Percentiles rank a stretch among this genome's conserved stretches.
phyloP scores from a whole-genome alignment of 2,329 filamentous ascomycete genomes.

The Verticillium isaacii region DNA sequence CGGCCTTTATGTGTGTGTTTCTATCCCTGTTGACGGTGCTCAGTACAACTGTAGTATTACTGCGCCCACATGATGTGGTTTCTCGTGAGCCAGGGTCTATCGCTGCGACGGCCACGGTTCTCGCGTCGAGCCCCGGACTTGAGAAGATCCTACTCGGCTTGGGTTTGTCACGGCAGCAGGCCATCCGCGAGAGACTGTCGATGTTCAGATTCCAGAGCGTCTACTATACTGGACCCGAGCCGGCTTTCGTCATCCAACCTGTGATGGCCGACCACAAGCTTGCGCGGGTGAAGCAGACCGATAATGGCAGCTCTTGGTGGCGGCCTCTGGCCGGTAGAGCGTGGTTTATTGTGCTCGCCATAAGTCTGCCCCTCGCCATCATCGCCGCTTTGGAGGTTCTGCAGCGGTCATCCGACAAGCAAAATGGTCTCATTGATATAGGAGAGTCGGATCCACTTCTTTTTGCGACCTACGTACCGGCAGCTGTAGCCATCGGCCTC shows the following conservation, averaged over 20 bases:
- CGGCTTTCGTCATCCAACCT: constrained; percentile 1
- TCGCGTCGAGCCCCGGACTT: constrained; percentile 8
- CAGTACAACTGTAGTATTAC: constrained; percentile 2
- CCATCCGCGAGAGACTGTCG: not conserved
- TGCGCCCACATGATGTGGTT: constrained; percentile 5
- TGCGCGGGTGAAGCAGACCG: not conserved
- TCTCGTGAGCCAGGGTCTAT: constrained; percentile 9
- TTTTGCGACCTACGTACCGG: constrained; percentile 23
- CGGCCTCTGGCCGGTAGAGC: constrained; percentile 13
- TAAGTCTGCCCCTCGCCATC: constrained; percentile 16
- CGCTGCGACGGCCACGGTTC: constrained; percentile 2
- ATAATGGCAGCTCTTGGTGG: constrained; percentile 13
- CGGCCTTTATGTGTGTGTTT: constrained; percentile 7
- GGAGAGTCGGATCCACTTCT: constrained; percentile 12
- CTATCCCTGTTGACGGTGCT: constrained; percentile 2
- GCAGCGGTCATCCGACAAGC: constrained; percentile 17
- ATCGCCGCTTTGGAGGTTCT: constrained; percentile 16
- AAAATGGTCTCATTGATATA: constrained; percentile 18
- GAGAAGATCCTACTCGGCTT: not conserved
- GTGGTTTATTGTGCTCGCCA: constrained; percentile 18
- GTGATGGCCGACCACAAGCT: not conserved
- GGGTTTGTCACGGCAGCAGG: not conserved
- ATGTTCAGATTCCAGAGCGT: not conserved
- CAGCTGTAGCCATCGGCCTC: constrained; percentile 6
- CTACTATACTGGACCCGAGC: not conserved